Conservation (phyloP, 2,329 filamentous ascomycete species). For the Purpureocillium takamizusanense region DNA sequence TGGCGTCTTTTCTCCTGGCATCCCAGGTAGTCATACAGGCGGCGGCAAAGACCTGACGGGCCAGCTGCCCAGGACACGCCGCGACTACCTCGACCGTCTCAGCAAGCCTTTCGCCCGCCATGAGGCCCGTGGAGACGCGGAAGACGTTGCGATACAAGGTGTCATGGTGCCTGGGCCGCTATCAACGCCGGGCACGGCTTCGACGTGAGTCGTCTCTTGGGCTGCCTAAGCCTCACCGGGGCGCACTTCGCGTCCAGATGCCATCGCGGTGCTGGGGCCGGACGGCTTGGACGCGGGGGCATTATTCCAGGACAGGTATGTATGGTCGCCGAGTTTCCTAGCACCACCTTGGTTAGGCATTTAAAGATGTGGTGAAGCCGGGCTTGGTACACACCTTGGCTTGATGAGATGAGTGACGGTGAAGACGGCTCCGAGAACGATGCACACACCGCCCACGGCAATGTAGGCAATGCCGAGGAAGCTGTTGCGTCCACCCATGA, state of each 20-base stretch:
- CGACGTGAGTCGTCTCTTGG: slow-evolving; percentile 15
- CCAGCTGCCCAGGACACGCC: too few species aligned
- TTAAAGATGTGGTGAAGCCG: neutral
- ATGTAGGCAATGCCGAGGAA: slow-evolving; percentile 96
- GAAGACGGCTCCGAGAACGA: slow-evolving; percentile 80
- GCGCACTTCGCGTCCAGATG: slow-evolving; percentile 48
- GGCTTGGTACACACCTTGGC: slow-evolving; percentile 73
- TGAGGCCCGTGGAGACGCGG: neutral
- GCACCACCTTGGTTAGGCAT: neutral
- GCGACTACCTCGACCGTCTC: neutral
- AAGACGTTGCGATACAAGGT: neutral
- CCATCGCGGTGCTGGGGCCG: slow-evolving; percentile 32
- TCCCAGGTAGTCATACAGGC: too few species aligned
- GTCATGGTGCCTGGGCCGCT: neutral
- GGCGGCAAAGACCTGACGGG: too few species aligned
- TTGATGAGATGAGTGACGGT: slow-evolving; percentile 85
- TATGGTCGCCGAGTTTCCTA: slow-evolving; percentile 96
- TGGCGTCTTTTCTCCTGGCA: too few species aligned
- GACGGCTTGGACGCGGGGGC: slow-evolving; percentile 34
- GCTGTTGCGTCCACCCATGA: slow-evolving; percentile 90
- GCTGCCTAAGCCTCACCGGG: slow-evolving; percentile 31
- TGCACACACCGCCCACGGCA: slow-evolving; percentile 86
- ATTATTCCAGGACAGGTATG: slow-evolving; percentile 91
- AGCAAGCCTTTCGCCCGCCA: neutral
- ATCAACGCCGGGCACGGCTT: slow-evolving; percentile 6